A percentile compares a stretch with the other conserved stretches of the same genome.
These are phyloP conservation scores for Scheffersomyces illinoinensis DNA, from an alignment of 1,139 yeast species.

Conservation along the genomic window DNA sequence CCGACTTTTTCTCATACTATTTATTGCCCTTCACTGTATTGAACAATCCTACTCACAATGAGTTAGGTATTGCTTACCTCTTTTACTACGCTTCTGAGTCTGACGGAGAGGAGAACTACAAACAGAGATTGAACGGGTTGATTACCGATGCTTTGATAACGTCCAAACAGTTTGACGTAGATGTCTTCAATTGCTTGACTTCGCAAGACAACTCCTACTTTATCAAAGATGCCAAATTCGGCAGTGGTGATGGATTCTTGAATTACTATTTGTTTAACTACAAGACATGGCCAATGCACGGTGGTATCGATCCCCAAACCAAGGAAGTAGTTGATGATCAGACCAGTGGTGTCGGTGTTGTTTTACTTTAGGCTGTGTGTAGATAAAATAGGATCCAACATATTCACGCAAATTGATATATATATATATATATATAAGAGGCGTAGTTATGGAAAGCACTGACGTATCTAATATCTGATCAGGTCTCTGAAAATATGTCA, in stretches of 20 bases:
- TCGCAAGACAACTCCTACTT: slow-evolving; percentile 86
- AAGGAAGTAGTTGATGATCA: slow-evolving; percentile 51
- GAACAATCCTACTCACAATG: slow-evolving; percentile 62
- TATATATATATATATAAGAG: too few species aligned
- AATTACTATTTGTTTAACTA: slow-evolving; percentile 92
- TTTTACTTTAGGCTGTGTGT: slow-evolving; percentile 54
- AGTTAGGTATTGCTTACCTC: slow-evolving; percentile 82
- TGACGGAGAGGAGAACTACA: slow-evolving; percentile 35
- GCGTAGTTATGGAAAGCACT: too few species aligned
- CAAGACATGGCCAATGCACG: slow-evolving; percentile 73
- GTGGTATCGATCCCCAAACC: slow-evolving; percentile 66
- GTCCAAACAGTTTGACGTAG: slow-evolving; percentile 68
- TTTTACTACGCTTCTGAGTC: slow-evolving; percentile 85
- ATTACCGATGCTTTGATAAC: slow-evolving; percentile 77
- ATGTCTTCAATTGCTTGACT: slow-evolving; percentile 91
- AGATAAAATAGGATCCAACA: background rate
- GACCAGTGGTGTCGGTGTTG: slow-evolving; percentile 87
- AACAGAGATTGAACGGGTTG: slow-evolving; percentile 59
- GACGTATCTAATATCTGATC: too few species aligned
- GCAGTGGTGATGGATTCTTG: slow-evolving; percentile 90
- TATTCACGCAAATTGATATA: too few species aligned
- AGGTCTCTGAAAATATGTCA: too few species aligned
- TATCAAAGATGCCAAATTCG: slow-evolving; percentile 81
- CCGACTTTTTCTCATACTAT: slow-evolving; percentile 90
- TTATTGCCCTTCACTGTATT: slow-evolving; percentile 85